Evolutionary conservation across 306 rosid species (phyloP).

Genomic region (Cicer judaicum): DNA sequence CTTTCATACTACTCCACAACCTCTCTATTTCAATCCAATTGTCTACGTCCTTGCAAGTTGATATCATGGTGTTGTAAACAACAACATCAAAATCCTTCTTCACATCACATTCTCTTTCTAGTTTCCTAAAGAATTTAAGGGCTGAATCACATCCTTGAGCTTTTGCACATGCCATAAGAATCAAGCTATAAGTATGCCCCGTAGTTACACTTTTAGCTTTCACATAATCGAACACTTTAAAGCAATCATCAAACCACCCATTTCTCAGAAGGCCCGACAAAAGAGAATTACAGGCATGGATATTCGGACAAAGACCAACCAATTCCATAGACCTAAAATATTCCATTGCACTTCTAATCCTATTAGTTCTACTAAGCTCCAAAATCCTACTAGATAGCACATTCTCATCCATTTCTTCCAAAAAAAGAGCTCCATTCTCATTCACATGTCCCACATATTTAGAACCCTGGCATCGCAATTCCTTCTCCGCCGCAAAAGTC

Average conservation of each 20-base stretch:
- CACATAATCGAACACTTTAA: constrained; percentile 63
- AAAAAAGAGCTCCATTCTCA: constrained; percentile 50
- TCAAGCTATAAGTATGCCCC: constrained; percentile 77
- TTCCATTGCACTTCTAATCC: constrained; percentile 75
- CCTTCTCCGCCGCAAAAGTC: constrained; percentile 36
- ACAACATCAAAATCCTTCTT: constrained; percentile 65
- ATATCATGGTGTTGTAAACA: constrained; percentile 85
- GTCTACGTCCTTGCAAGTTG: constrained; percentile 65
- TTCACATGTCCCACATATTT: constrained; percentile 34
- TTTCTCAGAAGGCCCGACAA: constrained; percentile 79
- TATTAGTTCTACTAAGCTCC: constrained; percentile 83
- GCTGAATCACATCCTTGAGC: constrained; percentile 60
- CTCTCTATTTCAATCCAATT: constrained; percentile 81
- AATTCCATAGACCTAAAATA: constrained; percentile 77
- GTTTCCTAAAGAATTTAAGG: constrained; percentile 56
- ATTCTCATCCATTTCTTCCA: constrained; percentile 73
- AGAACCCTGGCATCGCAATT: constrained; percentile 43
- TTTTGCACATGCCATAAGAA: constrained; percentile 70
- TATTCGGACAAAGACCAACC: constrained; percentile 68
- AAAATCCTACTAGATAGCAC: constrained; percentile 69
- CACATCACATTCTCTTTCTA: constrained; percentile 54
- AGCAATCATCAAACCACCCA: constrained; percentile 61
- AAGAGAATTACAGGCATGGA: constrained; percentile 85
- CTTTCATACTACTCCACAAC: constrained; percentile 76
- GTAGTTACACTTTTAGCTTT: constrained; percentile 59